Conservation (phyloP, 306 rosid genomes). For the Rosa chinensis region DNA sequence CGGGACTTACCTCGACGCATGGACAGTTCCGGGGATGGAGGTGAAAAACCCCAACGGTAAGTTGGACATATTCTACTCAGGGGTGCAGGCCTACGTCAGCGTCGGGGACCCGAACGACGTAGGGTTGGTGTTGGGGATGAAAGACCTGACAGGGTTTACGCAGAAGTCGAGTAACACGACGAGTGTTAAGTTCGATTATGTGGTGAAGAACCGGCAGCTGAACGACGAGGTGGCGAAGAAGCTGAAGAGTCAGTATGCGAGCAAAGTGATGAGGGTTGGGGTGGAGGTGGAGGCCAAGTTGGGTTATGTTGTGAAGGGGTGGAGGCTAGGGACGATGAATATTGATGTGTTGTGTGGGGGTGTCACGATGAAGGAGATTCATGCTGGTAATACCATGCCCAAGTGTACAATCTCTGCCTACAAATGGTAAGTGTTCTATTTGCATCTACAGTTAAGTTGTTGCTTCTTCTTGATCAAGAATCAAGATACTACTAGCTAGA, state of each 20-base stretch:
- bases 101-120: constrained; percentile 31
- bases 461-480: background rate
- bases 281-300: constrained; percentile 41
- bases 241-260: constrained; percentile 25
- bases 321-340: constrained; percentile 37
- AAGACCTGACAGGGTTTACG: constrained; percentile 24
- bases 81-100: background rate
- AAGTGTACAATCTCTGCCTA: constrained; percentile 49
- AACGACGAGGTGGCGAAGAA: constrained; percentile 34
- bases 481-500: background rate
- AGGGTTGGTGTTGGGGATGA: constrained; percentile 26
- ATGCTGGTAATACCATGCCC: constrained; percentile 47
- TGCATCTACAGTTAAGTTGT: background rate
- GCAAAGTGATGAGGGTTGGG: constrained; percentile 42
- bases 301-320: constrained; percentile 35
- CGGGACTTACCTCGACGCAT: constrained; percentile 49
- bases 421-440: constrained; percentile 44
- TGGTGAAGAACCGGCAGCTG: constrained; percentile 35
- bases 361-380: constrained; percentile 45
- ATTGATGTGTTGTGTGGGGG: constrained; percentile 52
- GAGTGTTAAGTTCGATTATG: constrained; percentile 44
- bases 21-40: constrained; percentile 44
- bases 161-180: constrained; percentile 34
- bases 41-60: constrained; percentile 50
- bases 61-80: constrained; percentile 39